Base-by-base conservation (phyloP, 2,329 filamentous ascomycete species). In the Monosporascus sp. region DNA sequence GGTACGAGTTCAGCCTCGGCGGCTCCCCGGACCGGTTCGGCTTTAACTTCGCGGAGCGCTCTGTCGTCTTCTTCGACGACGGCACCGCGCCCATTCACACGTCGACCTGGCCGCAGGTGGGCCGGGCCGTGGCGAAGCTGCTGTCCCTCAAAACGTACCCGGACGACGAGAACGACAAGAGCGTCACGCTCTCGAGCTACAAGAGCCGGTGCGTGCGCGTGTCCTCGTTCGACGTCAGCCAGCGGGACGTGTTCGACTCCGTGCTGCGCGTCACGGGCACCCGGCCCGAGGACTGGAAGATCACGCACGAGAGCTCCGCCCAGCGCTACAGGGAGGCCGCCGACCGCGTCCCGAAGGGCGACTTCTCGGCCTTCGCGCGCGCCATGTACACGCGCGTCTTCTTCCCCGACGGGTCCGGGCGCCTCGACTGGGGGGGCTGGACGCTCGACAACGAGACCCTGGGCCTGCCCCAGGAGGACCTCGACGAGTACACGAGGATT, bases 171-270 rank as follows among this genome's bases (percentile, higher is more conserved):
- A 63, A 62, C 3, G 70, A 72, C 48, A 62, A 61, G 22, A 64
- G 65, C 9, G 37, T 39, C 37, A 71, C 73, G 3, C 48, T 82
- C 15, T 69, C 69, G 15, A 57, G 65, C 24, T 81, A 70, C 58
- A 63, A 67, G 0, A 80, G 83, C 64, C 71, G 73, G 48, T 55
- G 60, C 0, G 61, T 85, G 1, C 79, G 75, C 57, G 56, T 85
- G 7, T 72, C 70, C 6, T 83, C 78, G 60, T 88, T 86, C 67
- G 63, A 68, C 15, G 61, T 83, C 54, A 81, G 67, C 51, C 85
- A 88, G 65, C 72, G 74, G 3, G 83, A 88, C 9, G 87, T 88
- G 72, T 73, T 88, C 48, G 77, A 79, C 47, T 79, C 77, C 22
- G 65, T 84, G 17, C 74, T 83, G 59, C 76, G 78, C 0, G 82